Evolutionary conservation across 768 basidiomycete genomes (phyloP).

Genomic region (Tubosaeta brunneosetosa): DNA sequence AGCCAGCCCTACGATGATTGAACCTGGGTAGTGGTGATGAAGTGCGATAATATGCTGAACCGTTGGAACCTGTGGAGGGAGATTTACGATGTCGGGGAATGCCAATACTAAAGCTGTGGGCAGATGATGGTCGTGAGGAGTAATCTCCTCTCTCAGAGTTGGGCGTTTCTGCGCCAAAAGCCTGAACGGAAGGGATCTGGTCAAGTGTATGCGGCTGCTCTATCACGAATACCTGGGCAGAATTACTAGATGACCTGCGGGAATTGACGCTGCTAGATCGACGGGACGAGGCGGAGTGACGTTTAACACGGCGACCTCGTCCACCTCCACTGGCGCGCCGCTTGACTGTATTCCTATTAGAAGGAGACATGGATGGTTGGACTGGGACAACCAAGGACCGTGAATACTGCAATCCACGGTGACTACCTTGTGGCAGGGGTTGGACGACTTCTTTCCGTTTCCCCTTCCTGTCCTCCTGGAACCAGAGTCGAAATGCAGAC

Average conservation of each 20-base stretch:
- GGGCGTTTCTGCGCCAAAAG: conserved; percentile 78
- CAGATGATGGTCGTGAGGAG: conserved; percentile 77
- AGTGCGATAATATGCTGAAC: conserved; percentile 59
- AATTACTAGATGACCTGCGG: conserved; percentile 58
- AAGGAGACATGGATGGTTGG: conserved; percentile 26
- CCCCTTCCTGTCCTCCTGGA: conserved; percentile 85
- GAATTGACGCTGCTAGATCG: conserved; percentile 93
- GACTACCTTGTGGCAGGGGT: conserved; percentile 18
- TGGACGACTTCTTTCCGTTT: conserved; percentile 59
- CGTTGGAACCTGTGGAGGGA: conserved; percentile 72
- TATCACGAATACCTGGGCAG: conserved; percentile 42
- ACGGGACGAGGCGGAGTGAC: conserved; percentile 73
- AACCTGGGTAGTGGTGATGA: conserved; percentile 73
- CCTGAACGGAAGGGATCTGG: conserved; percentile 59
- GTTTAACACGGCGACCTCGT: conserved; percentile 53
- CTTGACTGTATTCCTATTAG: conserved; percentile 40
- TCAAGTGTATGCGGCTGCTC: conserved; percentile 50
- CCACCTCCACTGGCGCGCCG: conserved; percentile 45
- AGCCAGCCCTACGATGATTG: conserved; percentile 74
- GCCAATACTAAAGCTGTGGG: conserved; percentile 66
- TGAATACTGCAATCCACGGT: conserved; percentile 20
- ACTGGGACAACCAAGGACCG: conserved; percentile 24
- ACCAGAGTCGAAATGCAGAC: conserved; percentile 85
- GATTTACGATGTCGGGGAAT: conserved; percentile 62
- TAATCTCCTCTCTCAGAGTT: conserved; percentile 80